These are phyloP conservation scores for Sclerotinia subarctica DNA, from an alignment of 2,329 filamentous ascomycete species.

Conservation along the genomic window DNA sequence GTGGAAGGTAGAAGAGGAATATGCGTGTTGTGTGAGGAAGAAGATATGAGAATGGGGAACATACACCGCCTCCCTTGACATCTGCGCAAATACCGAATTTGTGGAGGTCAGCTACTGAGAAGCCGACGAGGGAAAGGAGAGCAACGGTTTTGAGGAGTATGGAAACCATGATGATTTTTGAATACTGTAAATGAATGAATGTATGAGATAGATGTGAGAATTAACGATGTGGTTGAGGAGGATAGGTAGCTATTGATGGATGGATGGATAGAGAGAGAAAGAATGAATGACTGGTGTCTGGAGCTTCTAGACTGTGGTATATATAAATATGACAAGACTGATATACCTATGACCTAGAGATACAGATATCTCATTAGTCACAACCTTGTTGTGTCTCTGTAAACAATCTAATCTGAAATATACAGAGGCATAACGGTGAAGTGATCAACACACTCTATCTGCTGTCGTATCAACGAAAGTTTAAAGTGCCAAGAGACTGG, in stretches of 20 bases:
- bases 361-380: background rate
- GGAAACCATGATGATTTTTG: conserved; percentile 10
- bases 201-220: background rate
- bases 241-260: background rate
- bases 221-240: background rate
- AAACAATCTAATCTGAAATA: background rate
- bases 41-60: background rate
- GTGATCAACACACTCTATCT: background rate
- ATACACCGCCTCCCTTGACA: background rate
- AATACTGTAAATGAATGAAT: background rate
- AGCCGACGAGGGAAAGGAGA: conserved; percentile 12
- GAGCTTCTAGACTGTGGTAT: background rate
- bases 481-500: background rate
- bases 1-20: background rate
- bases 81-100: background rate
- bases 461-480: background rate
- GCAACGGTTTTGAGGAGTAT: conserved; percentile 5
- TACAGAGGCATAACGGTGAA: background rate
- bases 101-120: conserved; percentile 15
- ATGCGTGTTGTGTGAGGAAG: background rate
- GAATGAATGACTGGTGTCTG: background rate
- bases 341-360: too few species aligned
- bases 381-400: background rate
- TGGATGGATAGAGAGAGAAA: background rate
- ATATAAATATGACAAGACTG: background rate